A percentile compares a stretch with the other conserved stretches of the same genome.
These are phyloP conservation scores for Pestalotiopsis sp. DNA, from an alignment of 2,329 filamentous ascomycete genomes.

Conservation along the genomic window DNA sequence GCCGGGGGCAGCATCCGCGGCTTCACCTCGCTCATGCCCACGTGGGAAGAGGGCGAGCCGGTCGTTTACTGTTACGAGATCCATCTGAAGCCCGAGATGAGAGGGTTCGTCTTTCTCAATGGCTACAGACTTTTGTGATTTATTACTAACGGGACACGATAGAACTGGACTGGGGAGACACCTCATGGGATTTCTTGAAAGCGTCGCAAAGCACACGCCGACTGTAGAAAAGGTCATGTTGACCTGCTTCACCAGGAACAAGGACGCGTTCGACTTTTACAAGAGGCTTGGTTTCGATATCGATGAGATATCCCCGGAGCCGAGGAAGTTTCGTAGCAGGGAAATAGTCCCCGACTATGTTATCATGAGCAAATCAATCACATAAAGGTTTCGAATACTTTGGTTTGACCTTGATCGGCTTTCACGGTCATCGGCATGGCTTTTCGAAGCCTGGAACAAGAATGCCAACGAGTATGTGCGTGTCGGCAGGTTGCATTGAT, in stretches of 20 bases:
- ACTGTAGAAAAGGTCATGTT: conserved; percentile 71
- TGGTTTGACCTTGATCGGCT: too few relatives aligned
- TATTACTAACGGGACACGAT: background rate
- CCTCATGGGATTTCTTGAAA: conserved; percentile 60
- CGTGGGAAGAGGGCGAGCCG: conserved; percentile 64
- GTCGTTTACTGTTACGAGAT: conserved; percentile 83
- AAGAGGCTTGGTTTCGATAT: conserved; percentile 57
- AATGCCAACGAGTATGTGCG: too few relatives aligned
- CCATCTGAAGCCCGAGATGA: conserved; percentile 61
- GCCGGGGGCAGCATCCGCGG: conserved; percentile 41
- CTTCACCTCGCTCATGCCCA: conserved; percentile 74
- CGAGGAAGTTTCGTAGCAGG: conserved; percentile 57
- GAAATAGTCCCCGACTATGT: conserved; percentile 59
- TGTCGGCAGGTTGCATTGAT: too few relatives aligned
- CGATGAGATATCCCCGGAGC: conserved; percentile 58
- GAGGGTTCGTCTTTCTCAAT: conserved; percentile 46
- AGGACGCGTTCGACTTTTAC: conserved; percentile 63
- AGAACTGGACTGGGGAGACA: conserved; percentile 66
- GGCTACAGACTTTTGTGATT: background rate
- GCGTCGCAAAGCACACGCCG: conserved; percentile 55
- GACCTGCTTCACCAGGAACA: conserved; percentile 70
- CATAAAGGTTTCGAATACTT: background rate
- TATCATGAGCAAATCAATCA: conserved; percentile 57
- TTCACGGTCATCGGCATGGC: too few relatives aligned
- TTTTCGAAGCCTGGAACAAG: too few relatives aligned